Evolutionary conservation across 768 basidiomycete species (phyloP), one percentile per base, ranked within the genome.

Genomic region (Psilocybe azurescens): DNA sequence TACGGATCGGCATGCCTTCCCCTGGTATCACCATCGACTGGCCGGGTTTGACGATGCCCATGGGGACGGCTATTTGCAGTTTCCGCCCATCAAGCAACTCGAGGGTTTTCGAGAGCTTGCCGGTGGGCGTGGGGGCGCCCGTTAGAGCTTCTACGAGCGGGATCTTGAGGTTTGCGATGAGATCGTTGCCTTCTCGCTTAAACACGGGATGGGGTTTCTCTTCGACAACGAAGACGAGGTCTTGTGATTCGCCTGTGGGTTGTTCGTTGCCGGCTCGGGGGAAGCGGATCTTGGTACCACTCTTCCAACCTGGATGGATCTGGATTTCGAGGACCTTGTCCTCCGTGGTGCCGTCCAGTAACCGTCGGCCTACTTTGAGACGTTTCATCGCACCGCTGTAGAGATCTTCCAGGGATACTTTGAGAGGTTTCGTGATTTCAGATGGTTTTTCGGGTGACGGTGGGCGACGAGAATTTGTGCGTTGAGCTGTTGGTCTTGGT

Each of bases 221-320:
- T 74, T 97, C 96, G n/a, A 97, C 87, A 51, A 97, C 87, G 72
- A 99, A 98, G 33, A 95, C 95, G n/a, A 99, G 83, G 73, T 96
- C 94, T 70, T 95, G 94, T 13, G 90, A 73, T 50, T 89, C 89
- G 10, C 90, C 89, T 36, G 63, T 38, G 0, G 78, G 74, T 49
- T 83, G 81, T 69, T 95, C 94, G 74, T 98, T 95, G 2, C 94
- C 94, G 9, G 93, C 90, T 20, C 86, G 85, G 0, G 92, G 86
- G 76, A 96, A 98, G 46, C 93, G 88, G 61, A 99, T 85, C 78
- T 97, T 97, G 16, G 97, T 98, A 0, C 97, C 97, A 63, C 87
- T 86, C 83, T 98, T 98, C 95, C 95, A 99, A 0, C 97, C 97
- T 0, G 96, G 94, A 65, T 84, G 83, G 24, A 94, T 82, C 36